Conservation (phyloP, 2,329 filamentous ascomycete genomes). For the Fusarium cicatricum region DNA sequence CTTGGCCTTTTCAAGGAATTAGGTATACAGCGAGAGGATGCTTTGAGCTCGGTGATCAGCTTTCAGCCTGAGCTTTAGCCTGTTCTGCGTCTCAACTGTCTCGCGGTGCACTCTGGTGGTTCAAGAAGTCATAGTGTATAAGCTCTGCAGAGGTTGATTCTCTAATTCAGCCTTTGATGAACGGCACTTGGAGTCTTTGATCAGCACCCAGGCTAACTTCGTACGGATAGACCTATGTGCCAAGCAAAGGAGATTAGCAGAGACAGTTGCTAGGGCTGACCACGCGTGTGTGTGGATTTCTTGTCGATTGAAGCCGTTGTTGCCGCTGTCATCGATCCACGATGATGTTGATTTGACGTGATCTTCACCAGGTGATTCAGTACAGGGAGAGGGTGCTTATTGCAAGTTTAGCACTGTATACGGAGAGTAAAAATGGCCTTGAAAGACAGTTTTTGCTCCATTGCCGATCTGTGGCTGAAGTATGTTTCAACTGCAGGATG, state of each 20-base stretch:
- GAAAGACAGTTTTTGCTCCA: slow-evolving; percentile 2
- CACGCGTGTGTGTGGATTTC: neutral
- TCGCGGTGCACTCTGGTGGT: neutral
- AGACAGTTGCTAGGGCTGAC: neutral
- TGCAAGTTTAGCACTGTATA: neutral
- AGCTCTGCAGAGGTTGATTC: slow-evolving; percentile 5
- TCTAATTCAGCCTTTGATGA: neutral
- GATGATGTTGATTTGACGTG: slow-evolving; percentile 32
- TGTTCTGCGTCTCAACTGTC: neutral
- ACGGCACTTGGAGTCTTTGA: slow-evolving; percentile 9
- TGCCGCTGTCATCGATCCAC: slow-evolving; percentile 7
- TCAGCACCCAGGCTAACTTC: slow-evolving; percentile 13
- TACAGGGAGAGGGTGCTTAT: neutral
- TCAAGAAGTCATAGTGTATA: slow-evolving; percentile 3
- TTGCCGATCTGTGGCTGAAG: neutral
- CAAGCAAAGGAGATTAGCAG: neutral
- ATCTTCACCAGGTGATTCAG: slow-evolving; percentile 14
- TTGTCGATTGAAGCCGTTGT: neutral
- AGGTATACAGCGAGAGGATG: neutral
- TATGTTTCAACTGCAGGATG: neutral
- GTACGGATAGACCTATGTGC: neutral
- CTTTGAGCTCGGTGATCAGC: neutral
- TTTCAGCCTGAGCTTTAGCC: no score
- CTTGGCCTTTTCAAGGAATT: neutral
- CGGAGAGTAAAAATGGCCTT: neutral